A percentile compares a stretch with the other conserved stretches of the same genome.
phyloP scores from a whole-genome alignment of 1,139 yeast species.

The Barnettozyma hawaiiensis region DNA sequence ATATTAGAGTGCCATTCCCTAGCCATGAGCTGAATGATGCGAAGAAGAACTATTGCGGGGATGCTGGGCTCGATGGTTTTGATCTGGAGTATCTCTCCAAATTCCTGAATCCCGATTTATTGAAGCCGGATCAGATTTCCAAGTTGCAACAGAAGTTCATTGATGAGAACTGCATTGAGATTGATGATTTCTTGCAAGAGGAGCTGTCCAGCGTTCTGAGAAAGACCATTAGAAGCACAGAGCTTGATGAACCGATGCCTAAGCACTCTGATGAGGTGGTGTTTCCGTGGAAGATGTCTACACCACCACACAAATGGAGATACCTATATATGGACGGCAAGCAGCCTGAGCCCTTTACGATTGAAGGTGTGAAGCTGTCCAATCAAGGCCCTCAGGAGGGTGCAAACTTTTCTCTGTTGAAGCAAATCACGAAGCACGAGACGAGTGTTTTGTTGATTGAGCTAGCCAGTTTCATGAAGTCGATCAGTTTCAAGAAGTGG shows the following conservation, averaged over 20 bases:
- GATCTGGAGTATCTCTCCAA: conserved; percentile 45
- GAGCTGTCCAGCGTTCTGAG: conserved; percentile 47
- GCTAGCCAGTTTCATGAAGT: conserved; percentile 54
- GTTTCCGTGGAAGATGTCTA: conserved; percentile 84
- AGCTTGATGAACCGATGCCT: conserved; percentile 60
- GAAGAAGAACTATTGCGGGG: conserved; percentile 18
- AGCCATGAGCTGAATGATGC: conserved; percentile 27
- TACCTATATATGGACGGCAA: conserved; percentile 80
- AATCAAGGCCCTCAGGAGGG: conserved; percentile 44
- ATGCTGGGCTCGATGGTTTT: conserved; percentile 26
- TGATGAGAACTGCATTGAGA: conserved; percentile 65
- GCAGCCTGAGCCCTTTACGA: conserved; percentile 28
- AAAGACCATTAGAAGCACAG: conserved; percentile 44
- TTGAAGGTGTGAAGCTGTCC: conserved; percentile 29
- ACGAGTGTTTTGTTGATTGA: conserved; percentile 38
- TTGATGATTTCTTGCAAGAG: conserved; percentile 55
- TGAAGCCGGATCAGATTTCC: conserved; percentile 38
- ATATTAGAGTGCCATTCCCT: conserved; percentile 29
- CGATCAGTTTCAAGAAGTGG: conserved; percentile 67
- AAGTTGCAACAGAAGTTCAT: conserved; percentile 47
- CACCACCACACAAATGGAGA: conserved; percentile 92
- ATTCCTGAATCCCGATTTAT: conserved; percentile 53
- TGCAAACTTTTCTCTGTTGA: conserved; percentile 45
- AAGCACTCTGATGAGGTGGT: conserved; percentile 46
- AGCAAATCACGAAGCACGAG: conserved; percentile 26